These are phyloP conservation scores for Colletotrichum tabaci DNA, from an alignment of 2,329 filamentous ascomycete species.

Conservation along the genomic window DNA sequence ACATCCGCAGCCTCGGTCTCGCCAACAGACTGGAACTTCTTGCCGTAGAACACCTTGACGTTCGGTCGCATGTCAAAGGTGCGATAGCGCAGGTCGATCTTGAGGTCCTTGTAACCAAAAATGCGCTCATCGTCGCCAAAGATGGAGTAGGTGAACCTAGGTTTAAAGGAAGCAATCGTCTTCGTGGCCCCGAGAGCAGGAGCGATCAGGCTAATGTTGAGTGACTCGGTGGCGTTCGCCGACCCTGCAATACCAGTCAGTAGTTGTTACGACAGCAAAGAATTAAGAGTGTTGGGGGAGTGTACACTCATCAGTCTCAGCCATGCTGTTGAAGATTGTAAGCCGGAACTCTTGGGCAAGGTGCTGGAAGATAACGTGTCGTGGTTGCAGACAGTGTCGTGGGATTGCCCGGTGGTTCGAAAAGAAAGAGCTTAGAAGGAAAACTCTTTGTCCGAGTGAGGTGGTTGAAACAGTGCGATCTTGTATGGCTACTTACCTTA, in stretches of 20 bases:
- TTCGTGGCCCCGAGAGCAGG: conserved; percentile 65
- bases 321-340: conserved; percentile 21
- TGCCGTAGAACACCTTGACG: conserved; percentile 78
- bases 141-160: conserved; percentile 90
- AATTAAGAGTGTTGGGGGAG: background rate
- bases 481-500: background rate
- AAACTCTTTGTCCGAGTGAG: background rate
- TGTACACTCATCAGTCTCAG: conserved; percentile 38
- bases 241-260: conserved; percentile 62
- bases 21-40: conserved; percentile 78
- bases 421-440: background rate
- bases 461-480: background rate
- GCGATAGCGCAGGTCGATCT: conserved; percentile 79
- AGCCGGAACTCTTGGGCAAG: background rate
- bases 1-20: conserved; percentile 81
- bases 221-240: conserved; percentile 72
- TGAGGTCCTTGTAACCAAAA: conserved; percentile 88
- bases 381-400: background rate
- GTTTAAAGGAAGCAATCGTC: conserved; percentile 80
- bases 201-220: conserved; percentile 72
- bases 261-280: background rate
- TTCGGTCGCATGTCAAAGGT: conserved; percentile 84
- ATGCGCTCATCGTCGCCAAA: conserved; percentile 95
- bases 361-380: background rate
- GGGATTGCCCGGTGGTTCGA: background rate